Percentiles rank a stretch among this genome's conserved stretches.
Evolutionary conservation across 768 basidiomycete species (phyloP).

Genomic region (Rhodotorula taiwanensis): DNA sequence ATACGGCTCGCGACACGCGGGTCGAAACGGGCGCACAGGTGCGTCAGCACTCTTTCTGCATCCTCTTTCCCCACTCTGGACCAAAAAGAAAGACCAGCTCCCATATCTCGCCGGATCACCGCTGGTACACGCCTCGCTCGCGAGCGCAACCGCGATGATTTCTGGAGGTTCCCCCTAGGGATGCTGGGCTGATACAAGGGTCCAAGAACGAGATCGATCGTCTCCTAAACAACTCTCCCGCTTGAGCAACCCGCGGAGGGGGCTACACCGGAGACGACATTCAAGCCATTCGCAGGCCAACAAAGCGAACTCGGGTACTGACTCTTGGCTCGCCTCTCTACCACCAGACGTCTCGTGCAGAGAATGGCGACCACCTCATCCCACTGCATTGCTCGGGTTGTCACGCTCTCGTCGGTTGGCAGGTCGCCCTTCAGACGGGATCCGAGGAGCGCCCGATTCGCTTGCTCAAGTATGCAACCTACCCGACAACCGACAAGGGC

Average conservation of each 20-base stretch:
- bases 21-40: constrained; percentile 55
- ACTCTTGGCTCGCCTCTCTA: constrained; percentile 12
- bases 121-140: constrained; percentile 52
- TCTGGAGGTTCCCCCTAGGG: constrained; percentile 12
- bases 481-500: constrained; percentile 4
- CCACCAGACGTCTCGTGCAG: constrained; percentile 8
- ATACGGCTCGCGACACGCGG: constrained; percentile 51
- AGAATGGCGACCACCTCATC: constrained; percentile 22
- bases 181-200: constrained; percentile 84
- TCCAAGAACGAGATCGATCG: constrained; percentile 62
- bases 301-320: no score
- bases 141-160: constrained; percentile 33
- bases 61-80: constrained; percentile 49
- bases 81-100: constrained; percentile 89
- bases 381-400: constrained; percentile 26
- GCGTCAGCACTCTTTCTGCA: constrained; percentile 45
- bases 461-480: constrained; percentile 34
- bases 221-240: constrained; percentile 83
- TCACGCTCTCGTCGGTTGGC: constrained; percentile 50
- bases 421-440: constrained; percentile 76
- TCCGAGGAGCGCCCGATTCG: constrained; percentile 56
- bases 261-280: constrained; percentile 89
- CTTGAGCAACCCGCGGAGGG: constrained; percentile 63
- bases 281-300: constrained; percentile 20
- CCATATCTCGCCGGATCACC: constrained; percentile 59